Evolutionary conservation across 2,329 filamentous ascomycete species (phyloP).

Genomic region (Hymenoscyphus scutula): DNA sequence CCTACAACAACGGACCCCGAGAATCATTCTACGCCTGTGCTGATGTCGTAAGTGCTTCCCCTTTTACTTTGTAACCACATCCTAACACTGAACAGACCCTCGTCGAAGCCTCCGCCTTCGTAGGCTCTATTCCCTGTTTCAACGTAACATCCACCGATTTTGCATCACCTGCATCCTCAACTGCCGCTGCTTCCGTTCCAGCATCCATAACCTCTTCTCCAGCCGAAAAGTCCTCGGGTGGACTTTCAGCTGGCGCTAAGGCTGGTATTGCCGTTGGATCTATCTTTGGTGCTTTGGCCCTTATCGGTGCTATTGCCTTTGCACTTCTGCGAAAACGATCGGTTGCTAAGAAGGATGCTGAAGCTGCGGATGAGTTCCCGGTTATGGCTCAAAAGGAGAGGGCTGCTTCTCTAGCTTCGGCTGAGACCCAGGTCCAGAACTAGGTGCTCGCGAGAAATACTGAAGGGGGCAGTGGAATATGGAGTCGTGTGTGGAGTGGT

Average conservation of each 20-base stretch:
- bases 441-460: not conserved
- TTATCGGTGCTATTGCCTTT: conserved; percentile 5
- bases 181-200: conserved; percentile 5
- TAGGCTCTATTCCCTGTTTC: conserved; percentile 19
- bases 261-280: conserved; percentile 32
- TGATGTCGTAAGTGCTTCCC: conserved; percentile 40
- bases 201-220: conserved; percentile 5
- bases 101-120: conserved; percentile 36
- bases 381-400: conserved; percentile 7
- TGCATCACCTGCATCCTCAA: conserved; percentile 8
- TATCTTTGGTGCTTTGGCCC: conserved; percentile 26
- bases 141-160: conserved; percentile 24
- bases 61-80: too few species aligned
- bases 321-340: not conserved
- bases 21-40: conserved; percentile 51
- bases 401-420: conserved; percentile 7
- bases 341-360: conserved; percentile 6
- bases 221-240: not conserved
- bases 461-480: not conserved
- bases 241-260: conserved; percentile 19
- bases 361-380: conserved; percentile 6
- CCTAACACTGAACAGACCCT: conserved; percentile 33
- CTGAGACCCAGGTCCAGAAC: conserved; percentile 9
- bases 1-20: conserved; percentile 39
- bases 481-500: not conserved